Conservation (phyloP, 176 grass and related monocot genomes). For the Themeda triandra region DNA sequence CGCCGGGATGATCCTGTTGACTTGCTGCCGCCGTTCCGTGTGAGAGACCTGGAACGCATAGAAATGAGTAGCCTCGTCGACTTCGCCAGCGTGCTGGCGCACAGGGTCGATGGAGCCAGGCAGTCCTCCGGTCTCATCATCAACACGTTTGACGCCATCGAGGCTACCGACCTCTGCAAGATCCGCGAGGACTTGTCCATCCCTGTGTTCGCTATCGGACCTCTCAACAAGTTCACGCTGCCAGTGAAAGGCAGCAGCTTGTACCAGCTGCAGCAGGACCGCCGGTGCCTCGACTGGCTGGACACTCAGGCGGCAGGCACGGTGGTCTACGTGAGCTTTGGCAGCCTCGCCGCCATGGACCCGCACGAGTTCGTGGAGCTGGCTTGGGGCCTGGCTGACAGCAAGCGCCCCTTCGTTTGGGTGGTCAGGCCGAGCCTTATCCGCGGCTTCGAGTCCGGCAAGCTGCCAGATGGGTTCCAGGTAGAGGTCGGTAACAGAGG, state of each 20-base stretch:
- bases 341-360: constrained; percentile 4
- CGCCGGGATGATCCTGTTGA: neutral
- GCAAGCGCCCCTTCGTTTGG: neutral
- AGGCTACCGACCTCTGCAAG: neutral
- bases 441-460: neutral
- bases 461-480: neutral
- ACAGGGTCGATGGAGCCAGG: neutral
- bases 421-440: constrained; percentile 6
- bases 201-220: constrained; percentile 4
- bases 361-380: neutral
- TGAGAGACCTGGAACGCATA: neutral
- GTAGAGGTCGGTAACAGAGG: too few species aligned
- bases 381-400: neutral
- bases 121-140: neutral
- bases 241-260: neutral
- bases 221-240: constrained; percentile 2
- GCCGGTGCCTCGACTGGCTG: neutral
- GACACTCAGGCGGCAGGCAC: neutral
- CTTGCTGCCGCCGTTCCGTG: constrained; percentile 10
- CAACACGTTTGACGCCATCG: constrained; percentile 11
- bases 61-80: neutral
- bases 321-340: constrained; percentile 5
- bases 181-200: neutral
- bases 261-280: neutral
- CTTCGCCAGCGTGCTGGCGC: neutral